Evolutionary conservation across 306 rosid genomes (phyloP), one percentile per base, ranked within the genome.

Genomic region (Vigna unguiculata): DNA sequence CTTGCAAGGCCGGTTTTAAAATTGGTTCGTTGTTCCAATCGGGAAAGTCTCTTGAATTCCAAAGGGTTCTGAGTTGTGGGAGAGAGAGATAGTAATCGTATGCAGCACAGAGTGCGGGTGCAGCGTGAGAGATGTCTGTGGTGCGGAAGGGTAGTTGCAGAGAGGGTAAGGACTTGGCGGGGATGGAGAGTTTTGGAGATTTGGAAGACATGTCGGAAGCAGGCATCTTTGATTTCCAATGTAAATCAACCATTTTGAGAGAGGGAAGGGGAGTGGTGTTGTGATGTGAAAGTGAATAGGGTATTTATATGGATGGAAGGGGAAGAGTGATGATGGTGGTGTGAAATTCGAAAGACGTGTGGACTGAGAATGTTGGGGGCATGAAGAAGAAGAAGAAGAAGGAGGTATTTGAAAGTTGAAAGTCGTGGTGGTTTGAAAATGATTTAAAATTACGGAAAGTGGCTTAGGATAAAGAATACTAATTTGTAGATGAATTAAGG

Each of bases 61-160:
- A 93, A 0, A 91, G 84, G 22, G 53, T 81, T 16, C 88, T 81
- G 41, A 93, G 87, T 77, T 93, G 88, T 0, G 91, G 92, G 13
- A 93, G 86, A 25, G 89, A 90, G 45, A 93, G 88, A 60, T 90
- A 93, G 58, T 86, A 75, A 14, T 91, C 98, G 80, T 91, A 93
- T 0, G 91, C 82, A 7, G 93, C 83, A 34, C 96, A 90, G 3
- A 90, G 83, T 0, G 87, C 41, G 0, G 88, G 83, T 1, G 92
- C 71, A 0, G 98, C 92, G 3, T 89, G 20, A 19, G 88, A 71
- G 20, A 93, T 72, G 0, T 90, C 96, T 4, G 87, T 46, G 48
- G 88, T 54, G 19, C 77, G 80, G 59, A 76, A 52, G 2, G 87
- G 84, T 52, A 58, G 65, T 9, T 90, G 89, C 0, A 88, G 32